Evolutionary conservation across 345 rosid genomes (phyloP).

Genomic region (sweet orange (Citrus sinensis)): DNA sequence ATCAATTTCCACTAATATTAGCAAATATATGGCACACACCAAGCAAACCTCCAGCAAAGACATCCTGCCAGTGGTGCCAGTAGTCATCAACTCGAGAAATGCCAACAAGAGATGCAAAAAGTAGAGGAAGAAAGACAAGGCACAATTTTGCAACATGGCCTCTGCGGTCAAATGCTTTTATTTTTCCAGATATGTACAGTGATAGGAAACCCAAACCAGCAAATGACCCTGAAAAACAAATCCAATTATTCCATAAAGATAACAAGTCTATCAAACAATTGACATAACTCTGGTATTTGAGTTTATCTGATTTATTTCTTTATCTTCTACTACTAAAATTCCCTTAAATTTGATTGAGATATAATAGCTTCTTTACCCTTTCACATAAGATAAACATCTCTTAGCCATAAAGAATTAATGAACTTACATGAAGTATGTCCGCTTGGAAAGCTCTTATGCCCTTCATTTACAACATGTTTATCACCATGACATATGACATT

Average conservation of each 20-base stretch:
- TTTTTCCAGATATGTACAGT: slow-evolving; percentile 64
- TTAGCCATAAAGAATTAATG: neutral
- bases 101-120: slow-evolving; percentile 64
- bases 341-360: neutral
- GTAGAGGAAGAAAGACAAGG: slow-evolving; percentile 57
- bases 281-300: neutral
- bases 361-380: neutral
- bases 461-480: slow-evolving; percentile 64
- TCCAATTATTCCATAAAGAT: neutral
- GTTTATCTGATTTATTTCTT: neutral
- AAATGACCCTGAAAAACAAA: slow-evolving; percentile 54
- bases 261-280: neutral
- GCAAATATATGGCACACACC: slow-evolving; percentile 32
- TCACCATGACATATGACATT: slow-evolving; percentile 80
- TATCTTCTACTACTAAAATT: neutral
- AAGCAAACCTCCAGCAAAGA: slow-evolving; percentile 74
- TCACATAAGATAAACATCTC: neutral
- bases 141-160: slow-evolving; percentile 80
- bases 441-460: slow-evolving; percentile 91
- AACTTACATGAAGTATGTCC: slow-evolving; percentile 81
- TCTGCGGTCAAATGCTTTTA: slow-evolving; percentile 57
- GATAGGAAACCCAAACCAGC: slow-evolving; percentile 62
- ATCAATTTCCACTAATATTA: neutral
- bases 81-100: slow-evolving; percentile 84
- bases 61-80: slow-evolving; percentile 91